A percentile compares a stretch with the other conserved stretches of the same genome.
Conservation (phyloP, 2,329 filamentous ascomycete genomes). For the Truncatella angustata region DNA sequence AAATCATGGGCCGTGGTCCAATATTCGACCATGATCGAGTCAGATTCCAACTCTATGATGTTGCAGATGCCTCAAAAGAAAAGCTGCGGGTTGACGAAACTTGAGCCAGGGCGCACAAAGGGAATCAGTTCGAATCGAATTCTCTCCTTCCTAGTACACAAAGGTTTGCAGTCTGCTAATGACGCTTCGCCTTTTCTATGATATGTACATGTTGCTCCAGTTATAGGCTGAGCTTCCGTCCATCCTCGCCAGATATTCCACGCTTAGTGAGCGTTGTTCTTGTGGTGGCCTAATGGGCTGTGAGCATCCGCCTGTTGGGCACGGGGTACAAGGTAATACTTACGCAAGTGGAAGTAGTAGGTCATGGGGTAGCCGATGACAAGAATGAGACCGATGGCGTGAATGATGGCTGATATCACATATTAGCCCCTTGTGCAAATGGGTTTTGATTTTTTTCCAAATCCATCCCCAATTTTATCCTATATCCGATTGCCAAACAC, state of each 20-base stretch:
- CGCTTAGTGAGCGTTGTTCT: constrained; percentile 97
- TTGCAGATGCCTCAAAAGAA: too few relatives aligned
- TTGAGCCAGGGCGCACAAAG: constrained; percentile 3
- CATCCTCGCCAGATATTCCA: background rate
- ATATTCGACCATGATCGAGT: too few relatives aligned
- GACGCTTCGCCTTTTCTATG: constrained; percentile 12
- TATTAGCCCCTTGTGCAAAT: too few relatives aligned
- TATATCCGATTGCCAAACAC: background rate
- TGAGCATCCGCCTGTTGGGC: background rate
- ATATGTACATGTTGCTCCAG: constrained; percentile 4
- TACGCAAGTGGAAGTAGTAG: constrained; percentile 99
- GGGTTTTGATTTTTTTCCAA: background rate
- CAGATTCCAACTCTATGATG: too few relatives aligned
- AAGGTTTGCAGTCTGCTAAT: constrained; percentile 8
- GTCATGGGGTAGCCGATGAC: constrained; percentile 90
- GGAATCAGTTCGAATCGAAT: constrained; percentile 9
- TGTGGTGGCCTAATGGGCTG: constrained; percentile 80
- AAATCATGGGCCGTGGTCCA: too few relatives aligned
- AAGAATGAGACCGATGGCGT: constrained; percentile 76
- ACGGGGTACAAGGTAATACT: constrained; percentile 36
- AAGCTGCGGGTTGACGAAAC: too few relatives aligned
- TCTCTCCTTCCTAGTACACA: constrained; percentile 16
- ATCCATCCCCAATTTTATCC: background rate
- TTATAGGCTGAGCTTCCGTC: background rate
- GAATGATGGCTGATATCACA: constrained; percentile 87